phyloP scores from a whole-genome alignment of 805 yeast species.

The Kazachstania taianensis region DNA sequence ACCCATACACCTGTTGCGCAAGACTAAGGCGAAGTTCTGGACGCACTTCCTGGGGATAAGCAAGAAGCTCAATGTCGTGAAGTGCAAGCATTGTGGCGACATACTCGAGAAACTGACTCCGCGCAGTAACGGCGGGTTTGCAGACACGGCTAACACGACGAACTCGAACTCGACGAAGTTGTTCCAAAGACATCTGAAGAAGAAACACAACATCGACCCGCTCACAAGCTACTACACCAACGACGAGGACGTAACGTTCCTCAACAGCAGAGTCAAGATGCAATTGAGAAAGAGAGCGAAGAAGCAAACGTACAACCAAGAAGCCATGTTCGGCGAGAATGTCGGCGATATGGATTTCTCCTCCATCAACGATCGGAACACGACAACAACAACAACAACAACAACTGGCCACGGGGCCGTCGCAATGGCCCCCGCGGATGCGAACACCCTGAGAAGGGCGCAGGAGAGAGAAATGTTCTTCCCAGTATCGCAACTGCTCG shows the following conservation, averaged over 20 bases:
- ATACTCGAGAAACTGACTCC: slow-evolving; percentile 4
- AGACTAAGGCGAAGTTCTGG: slow-evolving; percentile 7
- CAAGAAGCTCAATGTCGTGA: slow-evolving; percentile 2
- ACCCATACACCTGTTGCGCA: slow-evolving; percentile 8
- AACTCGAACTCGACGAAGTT: neutral
- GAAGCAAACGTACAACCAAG: neutral
- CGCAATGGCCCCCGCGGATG: neutral
- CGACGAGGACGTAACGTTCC: too few relatives aligned
- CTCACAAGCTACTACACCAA: slow-evolving; percentile 4
- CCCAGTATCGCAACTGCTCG: slow-evolving; percentile 8
- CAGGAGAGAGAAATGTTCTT: slow-evolving; percentile 6
- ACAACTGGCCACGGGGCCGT: neutral
- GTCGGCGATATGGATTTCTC: neutral
- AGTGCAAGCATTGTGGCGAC: slow-evolving; percentile 13
- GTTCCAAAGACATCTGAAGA: slow-evolving; percentile 8
- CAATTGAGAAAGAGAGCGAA: neutral
- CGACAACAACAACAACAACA: neutral
- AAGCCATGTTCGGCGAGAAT: too few relatives aligned
- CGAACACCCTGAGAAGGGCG: neutral
- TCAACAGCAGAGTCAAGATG: neutral
- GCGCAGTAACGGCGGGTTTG: neutral
- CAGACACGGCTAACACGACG: neutral
- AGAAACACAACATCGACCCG: slow-evolving; percentile 8
- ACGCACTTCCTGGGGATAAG: slow-evolving; percentile 9
- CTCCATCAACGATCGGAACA: neutral